Evolutionary conservation across 495 filamentous ascomycete genomes (phyloP).

Genomic region (Neurospora africana): DNA sequence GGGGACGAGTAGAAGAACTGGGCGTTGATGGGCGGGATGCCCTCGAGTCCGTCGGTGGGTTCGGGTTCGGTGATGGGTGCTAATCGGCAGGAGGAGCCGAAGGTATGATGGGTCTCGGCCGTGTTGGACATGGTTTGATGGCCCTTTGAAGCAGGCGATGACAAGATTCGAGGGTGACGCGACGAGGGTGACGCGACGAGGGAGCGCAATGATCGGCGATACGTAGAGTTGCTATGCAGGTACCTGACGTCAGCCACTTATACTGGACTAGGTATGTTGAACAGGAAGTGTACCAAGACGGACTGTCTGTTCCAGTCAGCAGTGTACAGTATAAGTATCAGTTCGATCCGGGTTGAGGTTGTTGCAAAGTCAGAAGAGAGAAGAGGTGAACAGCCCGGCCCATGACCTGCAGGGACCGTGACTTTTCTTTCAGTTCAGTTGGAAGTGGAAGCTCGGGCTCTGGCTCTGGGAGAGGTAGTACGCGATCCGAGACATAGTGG

Average conservation of each 20-base stretch:
- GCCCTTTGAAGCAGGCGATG: background rate
- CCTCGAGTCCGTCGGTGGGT: slow-evolving; percentile 25
- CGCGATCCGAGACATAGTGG: background rate
- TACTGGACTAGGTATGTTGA: background rate
- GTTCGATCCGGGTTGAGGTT: too few species aligned
- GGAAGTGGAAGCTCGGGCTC: too few species aligned
- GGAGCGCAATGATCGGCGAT: background rate
- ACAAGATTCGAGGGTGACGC: background rate
- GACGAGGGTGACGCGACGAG: background rate
- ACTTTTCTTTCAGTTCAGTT: too few species aligned
- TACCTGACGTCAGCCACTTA: background rate
- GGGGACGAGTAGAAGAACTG: slow-evolving; percentile 77
- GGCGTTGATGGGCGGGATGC: slow-evolving; percentile 44
- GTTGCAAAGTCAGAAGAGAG: too few species aligned
- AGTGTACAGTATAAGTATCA: too few species aligned
- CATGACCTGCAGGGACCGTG: too few species aligned
- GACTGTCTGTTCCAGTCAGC: too few species aligned
- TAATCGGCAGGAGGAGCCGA: slow-evolving; percentile 30
- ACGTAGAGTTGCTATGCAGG: background rate
- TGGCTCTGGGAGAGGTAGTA: background rate
- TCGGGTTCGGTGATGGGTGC: slow-evolving; percentile 24
- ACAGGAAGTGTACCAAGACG: background rate
- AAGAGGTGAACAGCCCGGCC: too few species aligned
- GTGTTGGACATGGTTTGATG: slow-evolving; percentile 8
- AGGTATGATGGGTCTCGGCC: slow-evolving; percentile 28